Evolutionary conservation across 148 eudicot species (phyloP).

Genomic region (Tetragonia tetragonoides): DNA sequence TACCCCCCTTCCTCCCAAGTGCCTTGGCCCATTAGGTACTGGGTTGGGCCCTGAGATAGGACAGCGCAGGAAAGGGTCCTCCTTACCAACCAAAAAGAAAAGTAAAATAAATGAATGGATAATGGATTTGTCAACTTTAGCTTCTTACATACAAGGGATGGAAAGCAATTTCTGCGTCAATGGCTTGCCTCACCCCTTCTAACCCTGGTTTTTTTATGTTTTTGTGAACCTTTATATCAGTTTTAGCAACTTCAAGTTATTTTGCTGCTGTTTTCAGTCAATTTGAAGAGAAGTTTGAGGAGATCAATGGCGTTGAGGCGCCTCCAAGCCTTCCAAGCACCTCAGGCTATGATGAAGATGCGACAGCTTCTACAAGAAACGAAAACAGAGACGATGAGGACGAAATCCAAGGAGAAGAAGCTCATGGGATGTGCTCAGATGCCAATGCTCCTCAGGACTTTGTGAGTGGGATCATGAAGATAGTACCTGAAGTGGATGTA

Average conservation of each 20-base stretch:
- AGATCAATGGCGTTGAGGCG: conserved; percentile 61
- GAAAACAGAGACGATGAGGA: conserved; percentile 36
- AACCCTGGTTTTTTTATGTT: too few relatives aligned
- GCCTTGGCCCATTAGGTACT: too few relatives aligned
- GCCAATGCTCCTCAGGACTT: conserved; percentile 67
- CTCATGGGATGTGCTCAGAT: conserved; percentile 42
- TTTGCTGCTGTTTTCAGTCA: conserved; percentile 44
- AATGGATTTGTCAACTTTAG: background rate
- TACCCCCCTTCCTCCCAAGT: too few relatives aligned
- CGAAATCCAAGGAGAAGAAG: conserved; percentile 48
- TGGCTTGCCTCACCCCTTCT: too few relatives aligned
- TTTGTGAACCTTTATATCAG: too few relatives aligned
- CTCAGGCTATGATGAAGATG: conserved; percentile 36
- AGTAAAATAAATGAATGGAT: background rate
- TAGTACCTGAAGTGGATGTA: conserved; percentile 96
- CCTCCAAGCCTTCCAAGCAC: conserved; percentile 48
- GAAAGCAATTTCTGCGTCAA: background rate
- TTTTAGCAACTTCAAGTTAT: too few relatives aligned
- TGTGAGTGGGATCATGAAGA: conserved; percentile 90
- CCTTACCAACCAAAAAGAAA: too few relatives aligned
- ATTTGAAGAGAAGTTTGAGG: conserved; percentile 97
- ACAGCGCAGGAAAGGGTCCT: too few relatives aligned
- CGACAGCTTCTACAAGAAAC: conserved; percentile 27
- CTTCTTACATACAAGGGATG: background rate
- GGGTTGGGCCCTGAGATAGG: too few relatives aligned